A percentile compares a stretch with the other conserved stretches of the same genome.
Conservation (phyloP, 192 early-diverging fungal genomes). For the Linnemannia exigua region DNA sequence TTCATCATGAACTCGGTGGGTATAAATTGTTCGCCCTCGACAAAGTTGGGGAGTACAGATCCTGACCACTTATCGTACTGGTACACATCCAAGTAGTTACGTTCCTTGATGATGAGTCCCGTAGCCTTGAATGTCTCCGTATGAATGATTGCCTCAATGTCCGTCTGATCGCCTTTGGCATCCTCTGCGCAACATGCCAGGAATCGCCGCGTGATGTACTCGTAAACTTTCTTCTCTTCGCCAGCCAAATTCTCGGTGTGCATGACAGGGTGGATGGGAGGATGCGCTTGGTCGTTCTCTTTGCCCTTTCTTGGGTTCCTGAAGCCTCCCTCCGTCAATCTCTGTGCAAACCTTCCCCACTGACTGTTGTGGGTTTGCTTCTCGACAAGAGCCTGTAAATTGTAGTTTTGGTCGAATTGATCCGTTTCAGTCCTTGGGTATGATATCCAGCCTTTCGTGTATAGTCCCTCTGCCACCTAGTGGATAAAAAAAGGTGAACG, state of each 20-base stretch:
- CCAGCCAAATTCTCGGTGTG: conserved; percentile 58
- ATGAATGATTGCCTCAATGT: conserved; percentile 76
- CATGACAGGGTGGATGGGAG: conserved; percentile 94
- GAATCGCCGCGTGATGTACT: conserved; percentile 90
- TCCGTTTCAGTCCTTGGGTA: conserved; percentile 99
- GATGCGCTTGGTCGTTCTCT: conserved; percentile 97
- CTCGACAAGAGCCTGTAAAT: conserved; percentile 74
- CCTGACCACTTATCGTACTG: conserved; percentile 92
- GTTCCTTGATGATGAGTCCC: conserved; percentile 84
- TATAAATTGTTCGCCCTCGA: conserved; percentile 73
- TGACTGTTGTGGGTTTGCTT: conserved; percentile 61
- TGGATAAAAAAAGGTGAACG: too few relatives aligned
- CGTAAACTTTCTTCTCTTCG: conserved; percentile 83
- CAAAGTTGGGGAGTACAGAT: conserved; percentile 79
- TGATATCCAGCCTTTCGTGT: conserved; percentile 91
- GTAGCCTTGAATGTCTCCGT: conserved; percentile 82
- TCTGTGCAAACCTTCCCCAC: conserved; percentile 45
- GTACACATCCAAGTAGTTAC: conserved; percentile 96
- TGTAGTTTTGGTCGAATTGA: conserved; percentile 83
- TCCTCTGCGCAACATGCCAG: conserved; percentile 93
- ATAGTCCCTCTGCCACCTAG: conserved; percentile 91
- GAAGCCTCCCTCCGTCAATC: conserved; percentile 79
- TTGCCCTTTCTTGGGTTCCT: conserved; percentile 81
- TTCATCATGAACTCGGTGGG: conserved; percentile 79
- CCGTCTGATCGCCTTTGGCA: conserved; percentile 90